Base-by-base conservation (phyloP, 768 basidiomycete species). In the Coprinopsis strossmayeri region DNA sequence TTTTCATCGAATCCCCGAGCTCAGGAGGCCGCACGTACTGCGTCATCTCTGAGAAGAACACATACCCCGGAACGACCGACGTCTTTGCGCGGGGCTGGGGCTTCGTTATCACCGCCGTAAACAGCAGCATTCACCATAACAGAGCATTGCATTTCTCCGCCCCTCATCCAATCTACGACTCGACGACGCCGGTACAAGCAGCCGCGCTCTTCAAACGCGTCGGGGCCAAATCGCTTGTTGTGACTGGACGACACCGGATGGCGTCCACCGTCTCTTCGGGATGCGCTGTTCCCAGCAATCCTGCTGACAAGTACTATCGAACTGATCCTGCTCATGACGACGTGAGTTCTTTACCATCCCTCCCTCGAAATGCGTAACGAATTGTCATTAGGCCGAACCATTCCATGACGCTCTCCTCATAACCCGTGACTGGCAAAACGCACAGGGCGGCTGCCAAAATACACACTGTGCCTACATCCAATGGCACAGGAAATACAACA, bases 121-220 rank as follows among this genome's bases (percentile, higher is more conserved):
- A 45, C 25, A 27, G 17, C 28, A 25, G 20, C 15, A 39, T 40
- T n/a, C 37, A 40, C 11, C 18, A n/a, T 20, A n/a, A n/a, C n/a
- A n/a, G 35, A 34, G 34, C 50, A 15, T 37, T 51, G n/a, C 50
- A 51, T 24, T 46, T 51, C 45, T 46, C 35, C 5, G 45, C 45
- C 13, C 50, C 50, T n/a, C 45, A 51, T 20, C 50, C 45, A 3
- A 15, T 40, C 1, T 39, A 46, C 28, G 50, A 46, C 25, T 13
- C 15, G 30, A 38, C 25, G 9, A 46, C 45, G 10, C 25, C 45
- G 11, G 24, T 25, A 3, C 45, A 46, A 18, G 50, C 50, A 11
- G 18, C 45, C n/a, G 37, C 45, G 12, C 15, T 51, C 11, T 40
- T 51, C 35, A 30, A 32, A 42, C 37, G 34, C 17, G 45, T 46